Evolutionary conservation across 2,329 filamentous ascomycete species (phyloP).

Genomic region (Stromatinia cepivora): DNA sequence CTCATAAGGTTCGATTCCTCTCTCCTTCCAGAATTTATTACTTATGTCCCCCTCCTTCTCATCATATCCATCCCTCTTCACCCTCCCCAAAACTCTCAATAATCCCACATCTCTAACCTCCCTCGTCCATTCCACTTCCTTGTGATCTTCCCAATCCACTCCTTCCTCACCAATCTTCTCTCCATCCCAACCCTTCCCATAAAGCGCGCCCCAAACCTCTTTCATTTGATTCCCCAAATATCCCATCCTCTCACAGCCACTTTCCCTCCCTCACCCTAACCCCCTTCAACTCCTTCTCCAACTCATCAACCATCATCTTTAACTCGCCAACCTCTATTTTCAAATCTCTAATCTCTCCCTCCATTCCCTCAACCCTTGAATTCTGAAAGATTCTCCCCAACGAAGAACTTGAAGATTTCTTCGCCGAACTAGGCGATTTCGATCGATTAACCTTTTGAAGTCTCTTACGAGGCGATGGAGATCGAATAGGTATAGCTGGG

Average conservation of each 20-base stretch:
- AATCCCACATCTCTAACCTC: conserved; percentile 3
- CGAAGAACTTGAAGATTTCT: background rate
- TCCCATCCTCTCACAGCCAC: no score
- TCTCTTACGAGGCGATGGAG: background rate
- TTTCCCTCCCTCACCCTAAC: background rate
- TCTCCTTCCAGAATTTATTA: background rate
- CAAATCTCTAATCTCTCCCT: conserved; percentile 2
- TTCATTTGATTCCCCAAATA: background rate
- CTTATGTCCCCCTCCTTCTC: background rate
- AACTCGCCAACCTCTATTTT: background rate
- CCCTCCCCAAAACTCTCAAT: background rate
- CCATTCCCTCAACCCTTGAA: conserved; percentile 3
- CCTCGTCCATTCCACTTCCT: background rate
- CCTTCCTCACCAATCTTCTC: background rate
- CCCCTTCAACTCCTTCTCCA: background rate
- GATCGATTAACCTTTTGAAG: background rate
- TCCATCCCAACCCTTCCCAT: conserved; percentile 5
- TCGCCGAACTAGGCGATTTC: background rate
- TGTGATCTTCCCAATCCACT: background rate
- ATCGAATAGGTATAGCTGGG: background rate
- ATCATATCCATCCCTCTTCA: background rate
- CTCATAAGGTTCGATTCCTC: background rate
- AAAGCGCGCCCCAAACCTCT: background rate
- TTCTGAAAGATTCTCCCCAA: background rate
- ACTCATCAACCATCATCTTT: background rate